phyloP scores from a whole-genome alignment of 2,329 filamentous ascomycete species.

The Diplodia scrobiculata region DNA sequence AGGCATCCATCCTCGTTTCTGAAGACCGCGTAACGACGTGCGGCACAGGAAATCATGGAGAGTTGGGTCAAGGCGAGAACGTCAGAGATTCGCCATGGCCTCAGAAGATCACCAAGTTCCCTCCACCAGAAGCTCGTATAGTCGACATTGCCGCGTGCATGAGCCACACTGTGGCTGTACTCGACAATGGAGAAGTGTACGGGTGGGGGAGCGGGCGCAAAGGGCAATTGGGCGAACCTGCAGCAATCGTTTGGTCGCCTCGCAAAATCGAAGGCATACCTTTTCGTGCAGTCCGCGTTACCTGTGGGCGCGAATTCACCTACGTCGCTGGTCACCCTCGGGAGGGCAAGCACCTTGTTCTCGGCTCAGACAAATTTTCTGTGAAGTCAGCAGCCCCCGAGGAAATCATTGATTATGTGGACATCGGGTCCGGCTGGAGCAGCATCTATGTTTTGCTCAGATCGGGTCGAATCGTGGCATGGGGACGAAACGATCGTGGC shows the following conservation, averaged over 20 bases:
- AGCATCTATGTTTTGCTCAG: constrained; percentile 70
- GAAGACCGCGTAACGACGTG: constrained; percentile 60
- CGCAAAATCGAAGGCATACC: constrained; percentile 48
- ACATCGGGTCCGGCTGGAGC: constrained; percentile 79
- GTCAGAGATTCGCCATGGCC: constrained; percentile 41
- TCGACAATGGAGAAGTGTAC: constrained; percentile 75
- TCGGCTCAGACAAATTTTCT: constrained; percentile 76
- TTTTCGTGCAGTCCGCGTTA: constrained; percentile 67
- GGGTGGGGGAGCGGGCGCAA: constrained; percentile 89
- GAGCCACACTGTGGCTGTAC: constrained; percentile 72
- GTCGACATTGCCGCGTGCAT: constrained; percentile 71
- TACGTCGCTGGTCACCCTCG: constrained; percentile 62
- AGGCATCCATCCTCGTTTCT: constrained; percentile 65
- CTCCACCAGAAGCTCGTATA: constrained; percentile 59
- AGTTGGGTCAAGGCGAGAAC: constrained; percentile 64
- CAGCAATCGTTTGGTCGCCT: constrained; percentile 38
- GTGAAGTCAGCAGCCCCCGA: constrained; percentile 61
- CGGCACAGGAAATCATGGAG: constrained; percentile 70
- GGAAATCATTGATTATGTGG: constrained; percentile 61
- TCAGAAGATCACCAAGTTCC: constrained; percentile 65
- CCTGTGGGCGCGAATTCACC: constrained; percentile 85
- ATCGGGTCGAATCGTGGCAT: constrained; percentile 65
- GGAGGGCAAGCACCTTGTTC: constrained; percentile 63
- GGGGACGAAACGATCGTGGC: constrained; percentile 84
- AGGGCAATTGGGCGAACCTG: constrained; percentile 71